A percentile compares a stretch with the other conserved stretches of the same genome.
Conservation (phyloP, 176 grass and related monocot species). For the Rhynchospora breviuscula region DNA sequence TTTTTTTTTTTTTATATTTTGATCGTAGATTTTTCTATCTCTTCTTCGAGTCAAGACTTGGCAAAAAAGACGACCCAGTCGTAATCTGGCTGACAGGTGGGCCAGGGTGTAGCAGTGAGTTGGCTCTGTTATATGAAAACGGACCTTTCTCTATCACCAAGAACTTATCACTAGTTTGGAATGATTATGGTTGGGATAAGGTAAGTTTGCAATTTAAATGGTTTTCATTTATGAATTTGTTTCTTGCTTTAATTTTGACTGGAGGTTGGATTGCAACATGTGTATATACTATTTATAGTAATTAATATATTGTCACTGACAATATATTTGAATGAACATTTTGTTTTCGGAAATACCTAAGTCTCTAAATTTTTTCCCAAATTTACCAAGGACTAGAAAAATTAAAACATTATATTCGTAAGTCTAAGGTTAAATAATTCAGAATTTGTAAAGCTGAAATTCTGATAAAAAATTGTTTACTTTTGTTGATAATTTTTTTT, state of each 20-base stretch:
- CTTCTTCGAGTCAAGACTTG: constrained; percentile 88
- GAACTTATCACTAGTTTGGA: constrained; percentile 78
- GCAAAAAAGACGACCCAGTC: constrained; percentile 69
- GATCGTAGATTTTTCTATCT: constrained; percentile 85
- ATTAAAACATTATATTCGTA: not conserved
- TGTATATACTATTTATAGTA: not conserved
- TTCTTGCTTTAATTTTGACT: not conserved
- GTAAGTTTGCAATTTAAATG: constrained; percentile 13
- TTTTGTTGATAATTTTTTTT: not conserved
- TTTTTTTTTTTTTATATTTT: not conserved
- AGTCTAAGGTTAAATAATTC: not conserved
- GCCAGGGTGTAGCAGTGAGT: constrained; percentile 89
- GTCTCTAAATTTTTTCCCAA: not conserved
- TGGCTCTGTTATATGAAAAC: constrained; percentile 98
- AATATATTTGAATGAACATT: not conserved
- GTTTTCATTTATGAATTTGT: not conserved
- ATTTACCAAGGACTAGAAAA: not conserved
- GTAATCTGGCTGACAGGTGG: constrained; percentile 98
- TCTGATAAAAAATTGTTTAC: not conserved
- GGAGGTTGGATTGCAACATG: not conserved
- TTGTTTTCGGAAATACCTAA: not conserved
- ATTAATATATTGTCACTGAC: not conserved
- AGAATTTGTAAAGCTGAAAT: not conserved
- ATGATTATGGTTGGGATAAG: constrained; percentile 89
- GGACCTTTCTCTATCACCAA: constrained; percentile 67